A percentile compares a stretch with the other conserved stretches of the same genome.
Conservation (phyloP, 352 stramenopile genomes). For the Phytophthora niederhauseri region DNA sequence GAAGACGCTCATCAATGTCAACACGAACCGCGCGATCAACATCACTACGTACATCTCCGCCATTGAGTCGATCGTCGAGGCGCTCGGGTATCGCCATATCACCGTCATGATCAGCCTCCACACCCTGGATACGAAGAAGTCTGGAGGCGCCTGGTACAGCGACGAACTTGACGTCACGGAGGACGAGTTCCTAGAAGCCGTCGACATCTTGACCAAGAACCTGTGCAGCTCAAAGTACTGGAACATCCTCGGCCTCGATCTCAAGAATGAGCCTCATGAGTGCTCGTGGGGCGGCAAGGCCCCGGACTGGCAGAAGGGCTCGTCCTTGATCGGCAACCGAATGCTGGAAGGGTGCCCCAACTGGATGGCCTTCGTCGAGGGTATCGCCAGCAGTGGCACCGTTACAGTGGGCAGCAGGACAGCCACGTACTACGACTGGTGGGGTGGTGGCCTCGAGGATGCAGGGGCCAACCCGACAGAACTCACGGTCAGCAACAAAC, state of each 20-base stretch:
- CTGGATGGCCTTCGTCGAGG: slow-evolving; percentile 72
- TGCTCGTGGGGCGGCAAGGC: slow-evolving; percentile 48
- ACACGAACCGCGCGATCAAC: slow-evolving; percentile 69
- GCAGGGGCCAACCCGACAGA: slow-evolving; percentile 41
- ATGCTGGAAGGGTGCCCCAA: slow-evolving; percentile 66
- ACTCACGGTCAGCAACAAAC: slow-evolving; percentile 45
- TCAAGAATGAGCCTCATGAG: slow-evolving; percentile 72
- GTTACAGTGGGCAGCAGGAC: slow-evolving; percentile 38
- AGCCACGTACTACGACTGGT: slow-evolving; percentile 65
- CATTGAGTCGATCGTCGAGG: slow-evolving; percentile 54
- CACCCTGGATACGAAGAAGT: slow-evolving; percentile 49
- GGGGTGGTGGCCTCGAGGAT: slow-evolving; percentile 52
- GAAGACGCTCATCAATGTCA: slow-evolving; percentile 55
- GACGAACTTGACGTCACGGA: slow-evolving; percentile 49
- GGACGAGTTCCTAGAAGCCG: slow-evolving; percentile 52
- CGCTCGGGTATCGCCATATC: slow-evolving; percentile 63
- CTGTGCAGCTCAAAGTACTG: slow-evolving; percentile 60
- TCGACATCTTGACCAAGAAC: slow-evolving; percentile 64
- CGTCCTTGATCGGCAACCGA: slow-evolving; percentile 57
- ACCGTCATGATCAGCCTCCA: slow-evolving; percentile 72
- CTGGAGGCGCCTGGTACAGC: slow-evolving; percentile 65
- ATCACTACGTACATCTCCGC: slow-evolving; percentile 63
- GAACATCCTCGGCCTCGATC: slow-evolving; percentile 67
- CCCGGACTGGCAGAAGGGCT: slow-evolving; percentile 59
- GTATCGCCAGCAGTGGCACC: slow-evolving; percentile 44